Percentiles rank a stretch among this genome's conserved stretches.
Evolutionary conservation across 2,329 filamentous ascomycete species (phyloP).

Genomic region (Penicillium concentricum): DNA sequence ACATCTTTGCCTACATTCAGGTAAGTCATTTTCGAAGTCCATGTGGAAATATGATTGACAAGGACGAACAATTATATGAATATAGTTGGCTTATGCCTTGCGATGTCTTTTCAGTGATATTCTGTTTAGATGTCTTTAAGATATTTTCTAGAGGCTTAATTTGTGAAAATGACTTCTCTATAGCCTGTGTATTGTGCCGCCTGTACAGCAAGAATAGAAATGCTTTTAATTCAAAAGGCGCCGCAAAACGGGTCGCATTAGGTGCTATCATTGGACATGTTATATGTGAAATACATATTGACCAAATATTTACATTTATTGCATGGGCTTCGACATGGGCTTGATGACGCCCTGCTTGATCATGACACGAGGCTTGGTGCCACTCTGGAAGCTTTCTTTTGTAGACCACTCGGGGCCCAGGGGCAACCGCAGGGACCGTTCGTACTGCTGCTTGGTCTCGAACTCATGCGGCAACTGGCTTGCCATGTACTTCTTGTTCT

Average conservation of each 20-base stretch:
- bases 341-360: slow-evolving; percentile 88
- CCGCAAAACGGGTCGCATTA: slow-evolving; percentile 2
- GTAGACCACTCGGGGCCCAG: slow-evolving; percentile 94
- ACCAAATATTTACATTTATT: slow-evolving; percentile 35
- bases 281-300: not conserved
- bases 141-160: too few species aligned
- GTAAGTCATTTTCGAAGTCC: too few species aligned
- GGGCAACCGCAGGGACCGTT: slow-evolving; percentile 79
- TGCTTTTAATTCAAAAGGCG: slow-evolving; percentile 2
- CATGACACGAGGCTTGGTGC: slow-evolving; percentile 83
- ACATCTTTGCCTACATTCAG: not conserved
- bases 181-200: not conserved
- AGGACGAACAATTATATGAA: too few species aligned
- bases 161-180: too few species aligned
- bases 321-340: slow-evolving; percentile 76
- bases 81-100: too few species aligned
- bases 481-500: slow-evolving; percentile 86
- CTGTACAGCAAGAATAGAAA: not conserved
- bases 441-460: slow-evolving; percentile 84
- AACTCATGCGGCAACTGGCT: slow-evolving; percentile 83
- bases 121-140: too few species aligned
- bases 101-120: too few species aligned
- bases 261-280: not conserved
- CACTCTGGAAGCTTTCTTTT: slow-evolving; percentile 89
- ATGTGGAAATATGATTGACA: too few species aligned